phyloP scores from a whole-genome alignment of 306 rosid genomes.

The Malus sylvestris region DNA sequence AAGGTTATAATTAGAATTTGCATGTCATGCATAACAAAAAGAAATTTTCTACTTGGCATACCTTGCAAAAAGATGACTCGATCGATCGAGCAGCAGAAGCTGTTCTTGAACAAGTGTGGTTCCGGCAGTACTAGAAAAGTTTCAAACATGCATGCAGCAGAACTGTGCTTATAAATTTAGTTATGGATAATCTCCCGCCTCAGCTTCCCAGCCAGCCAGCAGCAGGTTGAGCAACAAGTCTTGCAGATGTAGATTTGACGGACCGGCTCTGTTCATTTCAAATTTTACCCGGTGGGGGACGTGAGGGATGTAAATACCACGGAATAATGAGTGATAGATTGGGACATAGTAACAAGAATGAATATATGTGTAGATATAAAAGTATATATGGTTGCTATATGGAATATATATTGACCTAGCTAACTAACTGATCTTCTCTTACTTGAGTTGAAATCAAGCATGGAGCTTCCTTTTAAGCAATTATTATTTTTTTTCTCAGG shows the following conservation, averaged over 20 bases:
- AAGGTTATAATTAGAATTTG: too few species aligned
- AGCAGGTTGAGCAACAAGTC: neutral
- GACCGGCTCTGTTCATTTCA: neutral
- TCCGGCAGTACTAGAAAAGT: too few species aligned
- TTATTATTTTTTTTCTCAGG: slow-evolving; percentile 8
- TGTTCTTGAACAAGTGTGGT: too few species aligned
- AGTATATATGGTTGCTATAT: neutral
- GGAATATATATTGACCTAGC: slow-evolving; percentile 10
- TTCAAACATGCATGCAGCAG: neutral
- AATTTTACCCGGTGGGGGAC: neutral
- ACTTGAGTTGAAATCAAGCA: slow-evolving; percentile 49
- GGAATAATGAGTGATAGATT: neutral
- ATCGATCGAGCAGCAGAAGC: neutral
- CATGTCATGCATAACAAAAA: neutral
- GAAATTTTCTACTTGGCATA: neutral
- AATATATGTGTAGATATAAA: neutral
- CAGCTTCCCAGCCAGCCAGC: neutral
- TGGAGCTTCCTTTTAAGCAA: slow-evolving; percentile 49
- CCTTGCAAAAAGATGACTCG: neutral
- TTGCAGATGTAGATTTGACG: slow-evolving; percentile 4
- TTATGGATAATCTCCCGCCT: neutral
- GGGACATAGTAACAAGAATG: too few species aligned
- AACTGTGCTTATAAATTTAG: neutral
- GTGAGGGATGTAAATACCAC: neutral
- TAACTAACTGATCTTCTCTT: slow-evolving; percentile 1